phyloP scores from a whole-genome alignment of 2,329 filamentous ascomycete genomes.

The Venturia asperata region DNA sequence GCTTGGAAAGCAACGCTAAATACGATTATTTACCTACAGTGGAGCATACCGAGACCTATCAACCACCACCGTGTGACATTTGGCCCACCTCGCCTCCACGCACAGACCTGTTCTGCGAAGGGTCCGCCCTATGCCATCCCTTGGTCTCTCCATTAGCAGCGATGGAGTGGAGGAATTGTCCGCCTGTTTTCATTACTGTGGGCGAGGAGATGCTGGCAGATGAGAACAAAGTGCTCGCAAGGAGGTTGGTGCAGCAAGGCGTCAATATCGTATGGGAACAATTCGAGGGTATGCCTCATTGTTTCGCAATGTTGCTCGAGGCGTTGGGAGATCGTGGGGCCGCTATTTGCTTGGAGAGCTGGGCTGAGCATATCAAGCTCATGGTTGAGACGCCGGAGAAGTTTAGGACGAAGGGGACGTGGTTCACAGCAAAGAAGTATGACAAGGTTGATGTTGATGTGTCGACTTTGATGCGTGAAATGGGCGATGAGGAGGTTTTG shows the following conservation, averaged over 20 bases:
- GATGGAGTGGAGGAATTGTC: constrained; percentile 53
- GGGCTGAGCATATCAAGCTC: constrained; percentile 29
- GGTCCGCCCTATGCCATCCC: constrained; percentile 51
- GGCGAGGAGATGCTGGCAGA: constrained; percentile 68
- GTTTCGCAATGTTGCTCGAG: constrained; percentile 47
- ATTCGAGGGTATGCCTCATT: constrained; percentile 76
- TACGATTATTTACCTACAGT: constrained; percentile 59
- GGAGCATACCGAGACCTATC: constrained; percentile 28
- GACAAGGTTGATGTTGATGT: constrained; percentile 27
- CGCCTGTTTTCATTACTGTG: constrained; percentile 60
- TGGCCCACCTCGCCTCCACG: constrained; percentile 43
- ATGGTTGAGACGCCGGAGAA: constrained; percentile 26
- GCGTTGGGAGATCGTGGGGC: constrained; percentile 23
- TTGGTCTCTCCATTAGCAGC: constrained; percentile 57
- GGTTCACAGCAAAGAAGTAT: constrained; percentile 30
- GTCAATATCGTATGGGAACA: constrained; percentile 60
- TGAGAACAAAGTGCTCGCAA: constrained; percentile 56
- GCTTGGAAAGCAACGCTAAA: constrained; percentile 43
- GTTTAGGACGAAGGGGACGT: constrained; percentile 25
- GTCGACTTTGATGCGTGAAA: constrained; percentile 24
- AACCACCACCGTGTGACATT: constrained; percentile 42
- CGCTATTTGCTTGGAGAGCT: constrained; percentile 32
- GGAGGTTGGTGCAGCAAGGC: constrained; percentile 48
- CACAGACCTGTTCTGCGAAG: constrained; percentile 42
- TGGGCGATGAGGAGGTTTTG: constrained; percentile 30